phyloP scores from a whole-genome alignment of 345 rosid genomes.

The Eucalyptus marginata region DNA sequence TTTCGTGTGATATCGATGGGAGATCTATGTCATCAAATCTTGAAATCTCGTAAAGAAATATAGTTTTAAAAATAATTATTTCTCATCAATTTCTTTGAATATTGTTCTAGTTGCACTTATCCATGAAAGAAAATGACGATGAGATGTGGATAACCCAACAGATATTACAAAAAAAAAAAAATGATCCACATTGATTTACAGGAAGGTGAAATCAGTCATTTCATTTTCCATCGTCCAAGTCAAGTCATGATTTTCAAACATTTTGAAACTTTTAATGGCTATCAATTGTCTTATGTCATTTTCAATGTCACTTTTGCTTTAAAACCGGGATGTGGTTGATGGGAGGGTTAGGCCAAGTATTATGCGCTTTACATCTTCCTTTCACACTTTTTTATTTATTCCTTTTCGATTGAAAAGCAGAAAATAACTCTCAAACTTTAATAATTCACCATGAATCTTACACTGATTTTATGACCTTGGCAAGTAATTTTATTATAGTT shows the following conservation, averaged over 20 bases:
- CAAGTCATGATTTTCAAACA: not conserved
- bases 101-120: not conserved
- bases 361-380: not conserved
- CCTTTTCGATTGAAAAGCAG: not conserved
- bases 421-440: not conserved
- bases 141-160: not conserved
- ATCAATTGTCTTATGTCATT: not conserved
- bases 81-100: rapidly evolving
- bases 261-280: not conserved
- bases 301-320: not conserved
- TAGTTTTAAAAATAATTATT: not conserved
- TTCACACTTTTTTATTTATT: not conserved
- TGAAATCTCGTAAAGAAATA: not conserved
- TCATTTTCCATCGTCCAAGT: not conserved
- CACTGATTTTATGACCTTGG: not conserved
- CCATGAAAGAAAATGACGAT: not conserved
- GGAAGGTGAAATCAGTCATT: not conserved
- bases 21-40: not conserved
- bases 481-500: not conserved
- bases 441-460: not conserved
- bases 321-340: not conserved
- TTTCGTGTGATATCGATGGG: not conserved
- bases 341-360: not conserved
- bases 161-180: not conserved
- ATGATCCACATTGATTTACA: not conserved